Base-by-base conservation (phyloP, 2,329 filamentous ascomycete genomes). In the Onygenales sp. region DNA sequence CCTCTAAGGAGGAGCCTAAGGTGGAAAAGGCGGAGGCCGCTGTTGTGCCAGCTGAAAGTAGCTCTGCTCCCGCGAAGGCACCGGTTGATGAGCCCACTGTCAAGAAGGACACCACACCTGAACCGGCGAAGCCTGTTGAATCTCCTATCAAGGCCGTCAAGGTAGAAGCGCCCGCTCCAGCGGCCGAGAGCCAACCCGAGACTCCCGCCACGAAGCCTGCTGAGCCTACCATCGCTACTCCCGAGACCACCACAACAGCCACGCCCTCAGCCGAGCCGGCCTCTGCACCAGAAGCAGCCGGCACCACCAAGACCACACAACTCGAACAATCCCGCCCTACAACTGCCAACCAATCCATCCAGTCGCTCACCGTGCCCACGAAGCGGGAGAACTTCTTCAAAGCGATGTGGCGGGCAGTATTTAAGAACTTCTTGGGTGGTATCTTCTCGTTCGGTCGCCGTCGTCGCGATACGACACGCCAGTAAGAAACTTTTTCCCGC, bases 321-420 rank as follows among this genome's bases (percentile, higher is more conserved):
- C n/a, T 51, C 11, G 37, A 55, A 14, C 47, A 52, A n/a, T 52
- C 52, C 14, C 56, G 54, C 7, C 58, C 58, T n/a, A 7, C 48
- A 34, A 59, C 58, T 4, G 53, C 54, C 1, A 69, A 67, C 54
- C 67, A 65, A 60, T 71, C 70, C 58, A 63, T 70, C 49, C 64
- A 64, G 51, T 70, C 70, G 55, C 56, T 70, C 54, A 67, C 66
- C 58, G 61, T 62, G 55, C 51, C 54, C 17, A 49, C 21, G 21
- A 65, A 67, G 61, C 60, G 63, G 52, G 67, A 71, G 50, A 69
- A 64, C 58, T 73, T 70, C 65, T 64, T 73, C 60, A 70, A 66
- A 58, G 64, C 64, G 50, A 61, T 73, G 54, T 63, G 70, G 58
- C 69, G 68, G 49, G 65, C 68, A 40, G 65, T 73, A 44, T 71